Evolutionary conservation across 176 grass and related monocot species (phyloP).

Genomic region (Triticum timopheevii): DNA sequence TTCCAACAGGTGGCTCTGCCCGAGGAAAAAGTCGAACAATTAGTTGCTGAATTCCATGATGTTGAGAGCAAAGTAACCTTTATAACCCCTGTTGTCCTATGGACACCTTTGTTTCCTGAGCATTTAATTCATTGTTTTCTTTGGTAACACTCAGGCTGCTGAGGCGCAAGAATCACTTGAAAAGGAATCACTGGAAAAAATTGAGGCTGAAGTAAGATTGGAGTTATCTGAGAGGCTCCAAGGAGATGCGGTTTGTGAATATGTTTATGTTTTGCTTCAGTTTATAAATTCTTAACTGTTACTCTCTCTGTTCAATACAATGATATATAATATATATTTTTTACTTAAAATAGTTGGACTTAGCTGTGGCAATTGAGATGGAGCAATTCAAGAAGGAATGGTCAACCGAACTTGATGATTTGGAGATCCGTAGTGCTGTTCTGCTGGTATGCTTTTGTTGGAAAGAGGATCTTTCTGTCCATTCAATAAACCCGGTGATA

Average conservation of each 20-base stretch:
- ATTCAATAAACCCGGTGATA: slow-evolving; percentile 9
- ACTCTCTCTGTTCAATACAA: slow-evolving; percentile 3
- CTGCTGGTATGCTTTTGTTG: slow-evolving; percentile 68
- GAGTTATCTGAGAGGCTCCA: slow-evolving; percentile 81
- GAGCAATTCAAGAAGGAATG: slow-evolving; percentile 67
- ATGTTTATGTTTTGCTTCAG: slow-evolving; percentile 27
- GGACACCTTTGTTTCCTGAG: slow-evolving; percentile 24
- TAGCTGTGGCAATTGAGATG: slow-evolving; percentile 84
- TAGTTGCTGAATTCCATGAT: slow-evolving; percentile 75
- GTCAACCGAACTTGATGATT: slow-evolving; percentile 78
- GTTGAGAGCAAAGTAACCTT: slow-evolving; percentile 88
- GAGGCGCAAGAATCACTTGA: slow-evolving; percentile 98
- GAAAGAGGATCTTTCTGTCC: neutral
- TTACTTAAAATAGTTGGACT: slow-evolving; percentile 69
- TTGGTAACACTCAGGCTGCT: slow-evolving; percentile 63
- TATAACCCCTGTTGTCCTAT: slow-evolving; percentile 29
- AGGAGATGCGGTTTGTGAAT: slow-evolving; percentile 65
- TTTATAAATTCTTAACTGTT: neutral
- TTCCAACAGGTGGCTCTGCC: slow-evolving; percentile 64
- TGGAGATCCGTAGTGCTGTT: slow-evolving; percentile 71
- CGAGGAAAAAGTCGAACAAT: slow-evolving; percentile 80
- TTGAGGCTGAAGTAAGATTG: slow-evolving; percentile 87
- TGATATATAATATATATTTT: slow-evolving; percentile 15
- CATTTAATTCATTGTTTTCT: slow-evolving; percentile 30
- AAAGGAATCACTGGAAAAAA: slow-evolving; percentile 79